Conservation (phyloP, 1,284 basidiomycete species). For the Bjerkandera adusta region DNA sequence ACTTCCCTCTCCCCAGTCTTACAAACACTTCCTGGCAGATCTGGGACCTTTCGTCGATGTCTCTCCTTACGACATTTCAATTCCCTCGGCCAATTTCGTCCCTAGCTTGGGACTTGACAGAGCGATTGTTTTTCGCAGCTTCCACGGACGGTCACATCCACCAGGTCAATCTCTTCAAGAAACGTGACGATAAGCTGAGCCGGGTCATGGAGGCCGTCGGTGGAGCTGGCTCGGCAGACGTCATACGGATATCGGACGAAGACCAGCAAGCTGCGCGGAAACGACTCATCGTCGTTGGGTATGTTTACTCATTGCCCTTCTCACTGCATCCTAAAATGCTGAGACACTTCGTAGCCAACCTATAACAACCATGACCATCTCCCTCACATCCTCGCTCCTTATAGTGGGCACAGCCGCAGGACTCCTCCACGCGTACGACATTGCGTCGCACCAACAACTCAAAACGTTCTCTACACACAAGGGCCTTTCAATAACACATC, state of each 20-base stretch:
- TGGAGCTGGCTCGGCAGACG: conserved; percentile 68
- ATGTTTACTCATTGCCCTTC: conserved; percentile 23
- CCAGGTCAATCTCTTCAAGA: conserved; percentile 79
- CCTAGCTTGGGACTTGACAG: conserved; percentile 79
- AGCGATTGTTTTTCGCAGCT: conserved; percentile 87
- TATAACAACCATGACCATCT: conserved; percentile 74
- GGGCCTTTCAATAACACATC: conserved; percentile 69
- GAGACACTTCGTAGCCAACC: conserved; percentile 42
- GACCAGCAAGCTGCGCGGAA: conserved; percentile 44
- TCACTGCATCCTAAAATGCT: conserved; percentile 8
- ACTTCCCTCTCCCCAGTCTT: neutral
- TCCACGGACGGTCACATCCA: conserved; percentile 71
- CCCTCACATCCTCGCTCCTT: conserved; percentile 70
- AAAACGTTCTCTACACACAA: conserved; percentile 77
- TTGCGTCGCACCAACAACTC: conserved; percentile 87
- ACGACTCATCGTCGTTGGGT: conserved; percentile 66
- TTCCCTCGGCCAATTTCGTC: conserved; percentile 73
- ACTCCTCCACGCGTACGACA: conserved; percentile 81
- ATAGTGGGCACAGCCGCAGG: conserved; percentile 75
- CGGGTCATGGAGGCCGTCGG: conserved; percentile 69
- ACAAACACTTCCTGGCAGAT: conserved; percentile 40
- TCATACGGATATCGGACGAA: conserved; percentile 61
- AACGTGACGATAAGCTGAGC: conserved; percentile 47
- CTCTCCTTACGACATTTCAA: conserved; percentile 83
- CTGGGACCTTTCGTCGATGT: conserved; percentile 79